Base-by-base conservation (phyloP, 2,329 filamentous ascomycete species). In the Penicillium paneum region DNA sequence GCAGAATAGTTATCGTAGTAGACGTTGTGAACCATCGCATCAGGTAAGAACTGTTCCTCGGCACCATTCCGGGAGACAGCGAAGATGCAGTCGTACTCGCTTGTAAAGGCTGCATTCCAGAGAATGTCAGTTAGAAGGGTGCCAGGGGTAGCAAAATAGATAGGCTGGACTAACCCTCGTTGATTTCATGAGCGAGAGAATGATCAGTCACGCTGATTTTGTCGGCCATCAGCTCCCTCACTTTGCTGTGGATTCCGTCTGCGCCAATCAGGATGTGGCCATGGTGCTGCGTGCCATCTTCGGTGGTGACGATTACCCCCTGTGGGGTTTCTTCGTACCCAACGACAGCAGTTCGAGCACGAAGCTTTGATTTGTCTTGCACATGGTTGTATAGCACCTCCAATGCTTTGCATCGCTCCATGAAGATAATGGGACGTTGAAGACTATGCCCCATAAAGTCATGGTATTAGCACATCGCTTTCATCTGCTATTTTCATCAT, bases 231-330 rank as follows among this genome's bases (percentile, higher is more conserved):
- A 68, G 57, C 7, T 56, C 50, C 5, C 72, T 66, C 11, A 70
- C 67, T 41, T 58, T 68, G 58, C 73, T 76, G 55, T 74, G 70
- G 4, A 71, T 70, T 32, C 75, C 75, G 36, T 78, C 75, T 7
- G 73, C 71, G 8, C 74, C 75, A 13, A 76, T 61, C 6, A 73
- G 58, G 8, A 78, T 56, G 47, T 69, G 60, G 0, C 71, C 74
- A 0, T 61, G 21, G 51, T 71, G 69, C 3, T 63, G 38, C 2
- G 64, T 63, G 13, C 73, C 72, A 50, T 75, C 69, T 0, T 57
- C 63, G 43, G 70, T 73, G 8, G 55, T 59, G n/a, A 72, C 67
- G 1, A 55, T 61, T 3, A 71, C 65, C 2, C 61, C 64, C 1
- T 63, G 21, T 7, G 5, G 31, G 13, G 46, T 49, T 46, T 59